Conservation (phyloP, 495 filamentous ascomycete species). For the Xylaria flabelliformis region DNA sequence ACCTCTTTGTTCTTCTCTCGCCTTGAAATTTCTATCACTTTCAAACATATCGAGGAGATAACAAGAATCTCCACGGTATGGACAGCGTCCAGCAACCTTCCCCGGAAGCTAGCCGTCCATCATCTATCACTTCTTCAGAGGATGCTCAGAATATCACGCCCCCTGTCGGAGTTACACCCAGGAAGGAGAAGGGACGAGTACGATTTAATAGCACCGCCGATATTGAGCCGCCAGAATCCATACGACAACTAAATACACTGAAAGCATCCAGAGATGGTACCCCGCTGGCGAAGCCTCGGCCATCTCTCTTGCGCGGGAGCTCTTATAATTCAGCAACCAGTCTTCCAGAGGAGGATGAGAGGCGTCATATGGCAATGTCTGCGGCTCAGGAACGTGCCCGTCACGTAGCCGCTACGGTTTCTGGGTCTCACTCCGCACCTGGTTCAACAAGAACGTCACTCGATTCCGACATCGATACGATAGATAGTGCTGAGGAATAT, state of each 20-base stretch:
- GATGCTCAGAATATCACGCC: background rate
- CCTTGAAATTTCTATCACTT: background rate
- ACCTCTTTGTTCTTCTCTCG: background rate
- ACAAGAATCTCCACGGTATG: constrained; percentile 4
- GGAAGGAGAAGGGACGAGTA: constrained; percentile 42
- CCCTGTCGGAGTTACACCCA: background rate
- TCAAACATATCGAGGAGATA: background rate
- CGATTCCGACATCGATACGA: constrained; percentile 41
- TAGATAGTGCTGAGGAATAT: constrained; percentile 27
- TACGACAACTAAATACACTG: background rate
- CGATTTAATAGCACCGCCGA: constrained; percentile 42
- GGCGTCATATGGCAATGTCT: constrained; percentile 43
- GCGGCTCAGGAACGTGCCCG: constrained; percentile 49
- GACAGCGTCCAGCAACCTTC: constrained; percentile 9
- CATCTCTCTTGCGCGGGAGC: constrained; percentile 46
- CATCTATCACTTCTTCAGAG: background rate
- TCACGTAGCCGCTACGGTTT: constrained; percentile 41
- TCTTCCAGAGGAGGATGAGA: constrained; percentile 39
- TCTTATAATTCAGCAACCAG: constrained; percentile 39
- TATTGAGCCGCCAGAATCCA: constrained; percentile 18
- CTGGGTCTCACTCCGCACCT: constrained; percentile 46
- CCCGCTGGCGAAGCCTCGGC: constrained; percentile 33
- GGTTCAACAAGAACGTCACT: constrained; percentile 45
- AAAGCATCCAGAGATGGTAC: background rate
- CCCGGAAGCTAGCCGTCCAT: constrained; percentile 12